Evolutionary conservation across 345 rosid genomes (phyloP).

Genomic region (Citrus sp.): DNA sequence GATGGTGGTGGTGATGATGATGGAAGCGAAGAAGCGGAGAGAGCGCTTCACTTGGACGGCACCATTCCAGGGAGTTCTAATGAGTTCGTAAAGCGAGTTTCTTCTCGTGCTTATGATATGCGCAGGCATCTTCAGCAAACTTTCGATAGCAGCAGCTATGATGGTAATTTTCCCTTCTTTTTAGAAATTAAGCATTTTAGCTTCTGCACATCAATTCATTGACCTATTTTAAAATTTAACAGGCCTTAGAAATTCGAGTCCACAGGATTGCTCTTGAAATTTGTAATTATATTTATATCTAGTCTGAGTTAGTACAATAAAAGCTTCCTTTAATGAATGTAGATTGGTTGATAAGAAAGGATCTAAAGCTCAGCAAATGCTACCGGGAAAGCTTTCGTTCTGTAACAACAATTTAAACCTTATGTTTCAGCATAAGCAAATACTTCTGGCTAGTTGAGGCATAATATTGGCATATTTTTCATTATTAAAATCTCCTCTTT

Average conservation of each 20-base stretch:
- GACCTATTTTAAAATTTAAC: neutral
- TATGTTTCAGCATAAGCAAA: neutral
- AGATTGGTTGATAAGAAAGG: too few relatives aligned
- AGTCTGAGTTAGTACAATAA: neutral
- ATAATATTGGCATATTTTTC: neutral
- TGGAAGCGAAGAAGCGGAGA: constrained; percentile 62
- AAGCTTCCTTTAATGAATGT: too few relatives aligned
- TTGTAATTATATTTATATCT: too few relatives aligned
- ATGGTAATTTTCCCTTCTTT: constrained; percentile 39
- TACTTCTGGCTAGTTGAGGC: neutral
- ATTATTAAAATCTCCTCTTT: neutral
- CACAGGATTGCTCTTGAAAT: too few relatives aligned
- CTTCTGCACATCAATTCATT: neutral
- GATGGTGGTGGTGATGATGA: constrained; percentile 26
- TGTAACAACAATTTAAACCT: neutral
- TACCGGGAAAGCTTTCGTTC: neutral
- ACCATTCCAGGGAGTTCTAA: constrained; percentile 77
- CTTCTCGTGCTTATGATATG: constrained; percentile 97
- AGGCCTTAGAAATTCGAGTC: neutral
- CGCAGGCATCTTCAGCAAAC: constrained; percentile 81
- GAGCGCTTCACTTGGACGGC: constrained; percentile 92
- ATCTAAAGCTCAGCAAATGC: too few relatives aligned
- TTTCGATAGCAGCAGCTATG: constrained; percentile 86
- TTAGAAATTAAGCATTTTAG: neutral
- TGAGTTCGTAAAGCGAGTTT: constrained; percentile 79